These are phyloP conservation scores for Rhizophora mangle DNA, from an alignment of 345 rosid species.

Conservation along the genomic window DNA sequence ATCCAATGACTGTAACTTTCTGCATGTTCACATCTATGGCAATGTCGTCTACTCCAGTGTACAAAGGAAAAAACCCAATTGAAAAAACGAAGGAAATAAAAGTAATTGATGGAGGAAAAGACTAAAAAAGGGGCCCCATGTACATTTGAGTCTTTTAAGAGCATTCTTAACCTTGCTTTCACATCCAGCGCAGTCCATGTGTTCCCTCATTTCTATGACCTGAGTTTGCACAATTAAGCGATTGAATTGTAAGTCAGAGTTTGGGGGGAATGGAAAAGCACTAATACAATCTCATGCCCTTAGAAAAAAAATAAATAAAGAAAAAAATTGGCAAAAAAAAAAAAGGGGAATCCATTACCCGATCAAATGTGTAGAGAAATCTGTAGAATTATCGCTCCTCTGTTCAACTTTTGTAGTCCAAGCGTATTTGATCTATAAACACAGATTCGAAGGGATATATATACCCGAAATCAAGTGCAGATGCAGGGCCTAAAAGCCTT, in stretches of 20 bases:
- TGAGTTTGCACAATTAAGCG: slow-evolving; percentile 19
- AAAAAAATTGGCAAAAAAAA: neutral
- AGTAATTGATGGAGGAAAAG: too few relatives aligned
- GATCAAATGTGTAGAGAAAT: neutral
- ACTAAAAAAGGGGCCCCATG: too few relatives aligned
- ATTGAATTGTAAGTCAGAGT: too few relatives aligned
- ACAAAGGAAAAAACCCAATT: neutral
- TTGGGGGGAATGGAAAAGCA: too few relatives aligned
- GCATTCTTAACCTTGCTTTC: slow-evolving; percentile 58
- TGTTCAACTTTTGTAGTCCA: too few relatives aligned
- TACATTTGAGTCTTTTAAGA: slow-evolving; percentile 72
- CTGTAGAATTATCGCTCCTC: neutral
- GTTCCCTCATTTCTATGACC: slow-evolving; percentile 80
- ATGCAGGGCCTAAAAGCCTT: too few relatives aligned
- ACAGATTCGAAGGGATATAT: too few relatives aligned
- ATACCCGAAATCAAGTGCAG: too few relatives aligned
- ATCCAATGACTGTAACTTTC: slow-evolving; percentile 80
- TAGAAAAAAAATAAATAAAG: neutral
- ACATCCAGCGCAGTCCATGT: slow-evolving; percentile 85
- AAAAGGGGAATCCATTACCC: neutral
- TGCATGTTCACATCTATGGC: slow-evolving; percentile 68
- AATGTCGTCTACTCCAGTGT: slow-evolving; percentile 66
- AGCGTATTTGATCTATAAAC: neutral
- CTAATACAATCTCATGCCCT: neutral
- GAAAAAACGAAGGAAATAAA: neutral